These are phyloP conservation scores for Sindora glabra DNA, from an alignment of 306 rosid species.

Conservation along the genomic window DNA sequence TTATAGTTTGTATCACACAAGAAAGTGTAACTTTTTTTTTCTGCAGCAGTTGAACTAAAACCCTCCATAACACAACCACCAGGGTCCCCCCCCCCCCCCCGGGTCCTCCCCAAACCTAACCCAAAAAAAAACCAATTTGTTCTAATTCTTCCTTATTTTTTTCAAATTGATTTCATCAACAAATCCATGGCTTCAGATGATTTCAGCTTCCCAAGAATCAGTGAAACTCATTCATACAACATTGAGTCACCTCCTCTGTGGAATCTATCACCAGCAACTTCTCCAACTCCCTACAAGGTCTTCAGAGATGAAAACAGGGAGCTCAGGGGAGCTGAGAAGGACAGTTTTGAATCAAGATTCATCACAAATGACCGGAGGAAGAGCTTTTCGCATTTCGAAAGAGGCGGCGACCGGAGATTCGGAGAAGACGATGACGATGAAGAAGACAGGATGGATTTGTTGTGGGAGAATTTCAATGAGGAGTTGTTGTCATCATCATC, in stretches of 20 bases:
- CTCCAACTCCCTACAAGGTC: slow-evolving; percentile 13
- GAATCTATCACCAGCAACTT: slow-evolving; percentile 27
- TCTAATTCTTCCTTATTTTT: background rate
- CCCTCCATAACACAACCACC: background rate
- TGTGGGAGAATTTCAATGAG: slow-evolving; percentile 60
- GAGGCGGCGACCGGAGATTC: background rate
- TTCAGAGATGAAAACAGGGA: background rate
- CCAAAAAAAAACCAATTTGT: background rate
- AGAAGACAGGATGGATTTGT: slow-evolving; percentile 44
- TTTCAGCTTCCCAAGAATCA: slow-evolving; percentile 33
- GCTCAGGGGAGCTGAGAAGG: background rate
- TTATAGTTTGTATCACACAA: background rate
- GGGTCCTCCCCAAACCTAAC: slow-evolving; percentile 28
- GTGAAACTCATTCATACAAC: slow-evolving; percentile 6
- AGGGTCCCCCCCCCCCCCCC: background rate
- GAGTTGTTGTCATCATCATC: slow-evolving; percentile 27
- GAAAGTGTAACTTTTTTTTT: background rate
- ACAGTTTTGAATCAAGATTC: background rate
- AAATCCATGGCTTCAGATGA: slow-evolving; percentile 37
- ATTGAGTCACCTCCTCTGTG: slow-evolving; percentile 42
- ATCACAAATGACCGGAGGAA: slow-evolving; percentile 6
- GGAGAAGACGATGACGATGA: slow-evolving; percentile 11
- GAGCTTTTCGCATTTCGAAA: slow-evolving; percentile 14
- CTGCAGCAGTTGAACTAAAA: slow-evolving; percentile 43
- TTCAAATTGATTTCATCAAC: background rate